phyloP scores from a whole-genome alignment of 140 eudicot genomes.

The Erigeron philadelphicus region DNA sequence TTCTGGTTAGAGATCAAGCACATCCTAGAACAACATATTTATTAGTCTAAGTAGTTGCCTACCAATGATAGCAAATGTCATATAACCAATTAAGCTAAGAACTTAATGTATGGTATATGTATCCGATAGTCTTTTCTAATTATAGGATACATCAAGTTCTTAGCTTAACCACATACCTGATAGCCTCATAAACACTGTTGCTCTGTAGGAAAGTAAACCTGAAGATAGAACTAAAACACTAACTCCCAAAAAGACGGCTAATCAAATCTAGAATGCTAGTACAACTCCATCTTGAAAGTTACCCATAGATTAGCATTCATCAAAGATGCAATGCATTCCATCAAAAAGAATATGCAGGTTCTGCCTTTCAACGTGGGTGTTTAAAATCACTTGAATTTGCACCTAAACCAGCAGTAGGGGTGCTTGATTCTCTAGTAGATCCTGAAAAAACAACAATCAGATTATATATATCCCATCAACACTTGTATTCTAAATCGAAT shows the following conservation, averaged over 20 bases:
- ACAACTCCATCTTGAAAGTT: conserved; percentile 25
- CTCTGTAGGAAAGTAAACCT: too few species aligned
- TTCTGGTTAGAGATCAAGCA: too few species aligned
- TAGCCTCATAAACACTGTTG: too few species aligned
- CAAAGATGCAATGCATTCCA: conserved; percentile 99
- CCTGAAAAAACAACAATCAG: conserved; percentile 36
- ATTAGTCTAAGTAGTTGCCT: too few species aligned
- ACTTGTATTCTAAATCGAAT: neutral
- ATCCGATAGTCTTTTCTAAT: too few species aligned
- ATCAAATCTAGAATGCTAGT: neutral
- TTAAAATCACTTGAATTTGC: conserved; percentile 62
- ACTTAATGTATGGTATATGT: too few species aligned
- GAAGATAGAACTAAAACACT: conserved; percentile 19
- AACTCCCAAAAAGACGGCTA: conserved; percentile 5
- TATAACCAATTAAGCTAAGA: too few species aligned
- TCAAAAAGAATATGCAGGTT: conserved; percentile 92
- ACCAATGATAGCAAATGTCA: too few species aligned
- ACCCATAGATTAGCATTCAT: conserved; percentile 97
- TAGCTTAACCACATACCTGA: too few species aligned
- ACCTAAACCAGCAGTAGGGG: conserved; percentile 42
- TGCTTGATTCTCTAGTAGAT: conserved; percentile 49
- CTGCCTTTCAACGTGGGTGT: conserved; percentile 52
- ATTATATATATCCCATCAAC: neutral
- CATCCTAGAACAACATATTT: too few species aligned
- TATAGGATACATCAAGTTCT: too few species aligned